These are phyloP conservation scores for Salvia sclarea DNA, from an alignment of 305 asterid genomes.

Conservation along the genomic window DNA sequence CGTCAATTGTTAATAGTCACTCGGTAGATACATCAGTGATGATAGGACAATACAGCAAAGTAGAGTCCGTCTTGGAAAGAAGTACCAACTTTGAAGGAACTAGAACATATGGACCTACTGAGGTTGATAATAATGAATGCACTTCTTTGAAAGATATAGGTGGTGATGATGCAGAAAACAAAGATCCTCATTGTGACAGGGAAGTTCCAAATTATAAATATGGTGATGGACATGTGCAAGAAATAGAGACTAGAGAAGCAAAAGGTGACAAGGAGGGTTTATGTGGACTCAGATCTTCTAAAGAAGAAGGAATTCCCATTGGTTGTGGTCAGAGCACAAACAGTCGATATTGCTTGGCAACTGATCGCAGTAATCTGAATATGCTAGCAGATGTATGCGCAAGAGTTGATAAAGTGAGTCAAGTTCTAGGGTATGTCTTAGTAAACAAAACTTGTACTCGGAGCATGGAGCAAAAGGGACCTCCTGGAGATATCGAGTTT, in stretches of 20 bases:
- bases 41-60: slow-evolving; percentile 10
- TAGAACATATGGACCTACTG: slow-evolving; percentile 26
- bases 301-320: slow-evolving; percentile 8
- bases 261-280: slow-evolving; percentile 16
- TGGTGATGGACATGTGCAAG: slow-evolving; percentile 28
- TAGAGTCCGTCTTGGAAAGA: slow-evolving; percentile 34
- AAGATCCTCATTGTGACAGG: slow-evolving; percentile 29
- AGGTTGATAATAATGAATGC: slow-evolving; percentile 23
- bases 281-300: slow-evolving; percentile 26
- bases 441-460: slow-evolving; percentile 23
- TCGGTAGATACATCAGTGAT: slow-evolving; percentile 20
- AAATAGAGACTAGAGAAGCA: slow-evolving; percentile 27
- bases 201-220: slow-evolving; percentile 26
- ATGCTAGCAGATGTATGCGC: slow-evolving; percentile 25
- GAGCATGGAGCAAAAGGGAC: slow-evolving; percentile 20
- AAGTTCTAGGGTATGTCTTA: slow-evolving; percentile 21
- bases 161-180: slow-evolving; percentile 21
- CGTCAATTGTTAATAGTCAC: slow-evolving; percentile 17
- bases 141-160: slow-evolving; percentile 30
- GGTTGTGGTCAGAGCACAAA: slow-evolving; percentile 38
- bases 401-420: slow-evolving; percentile 20
- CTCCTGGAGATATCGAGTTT: slow-evolving; percentile 28
- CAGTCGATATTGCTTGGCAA: slow-evolving; percentile 41
- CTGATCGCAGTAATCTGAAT: slow-evolving; percentile 33
- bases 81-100: slow-evolving; percentile 22